Base-by-base conservation (phyloP, 106 monocot genomes). In the Platanthera guangdongensis region DNA sequence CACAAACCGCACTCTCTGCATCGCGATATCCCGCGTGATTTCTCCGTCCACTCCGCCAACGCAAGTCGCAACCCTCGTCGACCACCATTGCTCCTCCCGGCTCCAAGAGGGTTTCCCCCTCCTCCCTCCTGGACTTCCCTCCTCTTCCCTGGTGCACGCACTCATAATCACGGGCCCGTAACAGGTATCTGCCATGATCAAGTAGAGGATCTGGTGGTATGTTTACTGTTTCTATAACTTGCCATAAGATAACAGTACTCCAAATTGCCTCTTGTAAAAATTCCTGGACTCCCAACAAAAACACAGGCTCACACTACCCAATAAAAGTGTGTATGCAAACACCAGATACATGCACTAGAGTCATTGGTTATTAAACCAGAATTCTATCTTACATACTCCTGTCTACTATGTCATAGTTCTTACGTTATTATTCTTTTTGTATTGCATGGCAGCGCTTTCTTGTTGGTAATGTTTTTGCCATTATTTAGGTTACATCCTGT, bases 171-270 rank as follows among this genome's bases (percentile, higher is more conserved):
- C n/a, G n/a, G n/a, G n/a, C n/a, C n/a, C n/a, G n/a, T n/a, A n/a
- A n/a, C n/a, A n/a, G 87, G 88, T 71, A 77, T 92, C 53, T 95
- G 95, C 69, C 84, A 92, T 78, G 78, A 86, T 70, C 64, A 80
- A 76, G 76, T 78, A 16, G 95, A 95, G 57, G 95, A 88, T 83
- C 52, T 83, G 50, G 92, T 95, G 92, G 95, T 95, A 14, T 79
- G 86, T 14, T n/a, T 69, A 52, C 8, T 22, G 19, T 54, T 65
- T 54, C 8, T 28, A 3, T 28, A 9, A 30, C 28, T 64, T 64
- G 28, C 10, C 19, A 60, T 30, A 9, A 64, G 30, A 30, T 21
- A 64, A 64, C 21, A 64, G 21, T 64, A 25, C 28, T 25, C 2
- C 4, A 30, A 21, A 64, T 3, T 9, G 9, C 63, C 15, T 16